Evolutionary conservation across 345 rosid genomes (phyloP).

Genomic region (Gynandropsis gynandra): DNA sequence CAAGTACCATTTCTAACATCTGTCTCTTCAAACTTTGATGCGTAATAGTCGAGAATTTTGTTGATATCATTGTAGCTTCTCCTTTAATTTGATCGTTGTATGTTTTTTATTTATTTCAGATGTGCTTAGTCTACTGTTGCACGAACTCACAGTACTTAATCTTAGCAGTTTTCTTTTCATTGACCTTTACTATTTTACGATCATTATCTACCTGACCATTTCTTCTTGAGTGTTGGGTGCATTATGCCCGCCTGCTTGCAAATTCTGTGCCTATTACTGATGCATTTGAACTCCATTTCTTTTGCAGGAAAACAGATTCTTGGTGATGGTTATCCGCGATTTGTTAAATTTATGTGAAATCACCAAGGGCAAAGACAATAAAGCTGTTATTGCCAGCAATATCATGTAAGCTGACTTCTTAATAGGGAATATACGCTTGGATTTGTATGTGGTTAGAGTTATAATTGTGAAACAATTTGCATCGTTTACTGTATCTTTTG

Average conservation of each 20-base stretch:
- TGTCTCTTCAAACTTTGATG: not conserved
- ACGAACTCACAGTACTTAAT: not conserved
- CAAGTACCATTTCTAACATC: conserved; percentile 44
- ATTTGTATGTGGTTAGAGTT: conserved; percentile 1
- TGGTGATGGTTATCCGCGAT: conserved; percentile 98
- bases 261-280: conserved; percentile 12
- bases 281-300: conserved; percentile 4
- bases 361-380: conserved; percentile 95
- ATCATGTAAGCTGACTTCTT: conserved; percentile 66
- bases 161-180: conserved; percentile 10
- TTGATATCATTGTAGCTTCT: conserved; percentile 7
- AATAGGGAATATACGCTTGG: not conserved
- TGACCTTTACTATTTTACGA: conserved; percentile 12
- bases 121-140: too few species aligned
- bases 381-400: conserved; percentile 98
- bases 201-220: conserved; percentile 7
- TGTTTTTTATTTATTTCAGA: not conserved
- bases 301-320: conserved; percentile 92
- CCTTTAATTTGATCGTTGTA: not conserved
- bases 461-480: too few species aligned
- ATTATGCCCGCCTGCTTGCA: conserved; percentile 3
- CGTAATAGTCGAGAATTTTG: not conserved
- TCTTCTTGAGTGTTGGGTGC: conserved; percentile 5
- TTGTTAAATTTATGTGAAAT: conserved; percentile 93
- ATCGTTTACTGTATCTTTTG: conserved; percentile 1